Percentiles rank a stretch among this genome's conserved stretches.
phyloP scores from a whole-genome alignment of 2,329 filamentous ascomycete genomes.

The Albophoma yamanashiensis region DNA sequence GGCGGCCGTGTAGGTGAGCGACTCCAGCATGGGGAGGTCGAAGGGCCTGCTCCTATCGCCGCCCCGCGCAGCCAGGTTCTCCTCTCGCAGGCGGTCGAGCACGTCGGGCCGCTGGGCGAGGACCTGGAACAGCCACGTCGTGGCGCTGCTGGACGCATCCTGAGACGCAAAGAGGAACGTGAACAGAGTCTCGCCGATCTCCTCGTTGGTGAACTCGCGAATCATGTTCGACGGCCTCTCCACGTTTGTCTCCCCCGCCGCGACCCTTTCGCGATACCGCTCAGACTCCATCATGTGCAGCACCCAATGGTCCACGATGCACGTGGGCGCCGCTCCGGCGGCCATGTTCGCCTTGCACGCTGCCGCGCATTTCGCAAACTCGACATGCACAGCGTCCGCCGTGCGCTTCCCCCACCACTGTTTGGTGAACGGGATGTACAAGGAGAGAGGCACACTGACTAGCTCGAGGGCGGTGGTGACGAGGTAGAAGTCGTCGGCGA shows the following conservation, averaged over 20 bases:
- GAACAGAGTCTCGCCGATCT: conserved; percentile 39
- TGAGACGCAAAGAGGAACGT: conserved; percentile 44
- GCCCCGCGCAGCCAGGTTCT: conserved; percentile 32
- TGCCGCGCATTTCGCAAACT: conserved; percentile 61
- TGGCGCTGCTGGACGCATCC: conserved; percentile 41
- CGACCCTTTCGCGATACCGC: conserved; percentile 52
- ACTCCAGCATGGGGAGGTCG: conserved; percentile 35
- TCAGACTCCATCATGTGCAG: conserved; percentile 63
- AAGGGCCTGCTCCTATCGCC: conserved; percentile 30
- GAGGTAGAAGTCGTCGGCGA: conserved; percentile 69
- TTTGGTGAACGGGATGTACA: conserved; percentile 68
- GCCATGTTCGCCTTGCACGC: conserved; percentile 64
- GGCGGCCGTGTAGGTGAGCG: conserved; percentile 38
- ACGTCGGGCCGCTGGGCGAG: conserved; percentile 40
- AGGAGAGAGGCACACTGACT: conserved; percentile 60
- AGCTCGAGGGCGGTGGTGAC: conserved; percentile 70
- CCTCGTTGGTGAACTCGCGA: conserved; percentile 36
- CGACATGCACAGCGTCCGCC: conserved; percentile 58
- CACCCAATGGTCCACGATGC: conserved; percentile 72
- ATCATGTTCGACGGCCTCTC: conserved; percentile 36
- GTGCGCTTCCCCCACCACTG: conserved; percentile 68
- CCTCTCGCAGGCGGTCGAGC: conserved; percentile 30
- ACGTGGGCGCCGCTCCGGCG: conserved; percentile 54
- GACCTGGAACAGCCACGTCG: conserved; percentile 41
- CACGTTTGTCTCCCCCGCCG: conserved; percentile 35